Base-by-base conservation (phyloP, 2,329 filamentous ascomycete species). In the Aspergillus sp. region DNA sequence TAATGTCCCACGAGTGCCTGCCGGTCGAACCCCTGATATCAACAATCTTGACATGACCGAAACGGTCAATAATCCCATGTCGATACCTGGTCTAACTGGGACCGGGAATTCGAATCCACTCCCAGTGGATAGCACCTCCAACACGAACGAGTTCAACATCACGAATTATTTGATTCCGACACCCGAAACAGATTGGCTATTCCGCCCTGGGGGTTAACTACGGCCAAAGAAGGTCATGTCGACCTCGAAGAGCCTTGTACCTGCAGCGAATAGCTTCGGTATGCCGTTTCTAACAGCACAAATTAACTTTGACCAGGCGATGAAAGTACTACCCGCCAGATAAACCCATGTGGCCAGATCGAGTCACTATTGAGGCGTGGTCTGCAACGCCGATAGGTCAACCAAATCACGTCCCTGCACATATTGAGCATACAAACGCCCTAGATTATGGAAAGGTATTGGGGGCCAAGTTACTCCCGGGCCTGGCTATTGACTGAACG, bases 1-100 rank as follows among this genome's bases (percentile, higher is more conserved):
- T 81, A 96, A 96, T 70, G 87, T 96, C 56, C 93, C 93, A 1
- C 81, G 91, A 17, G 77, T 96, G 23, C 83, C 84, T 0, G 74
- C 77, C 19, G 56, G 69, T 4, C 68, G 74, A 6, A 68, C 69
- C 2, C 62, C 68, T 11, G 69, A 70, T 21, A 63, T 67, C 3
- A 56, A 54, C 8, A 63, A 64, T 33, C 50, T 71, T n/a, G 68
- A 69, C 25, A 68, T 72, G 4, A 52, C 58, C 4, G 66, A 62
- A 6, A 14, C 68, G 9, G 66, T 68, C 21, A 62, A 65, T 14
- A 69, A 75, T 47, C 71, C 70, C 5, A 75, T 73, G 68, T 73
- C 73, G 2, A 73, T 75, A 12, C 67, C 74, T 57, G 72, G 72
- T 1, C 52, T 75, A 11, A 73, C 73, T 6, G 62, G 59, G 17